Base-by-base conservation (phyloP, 2,329 filamentous ascomycete species). In the Nigrograna mackinnonii region DNA sequence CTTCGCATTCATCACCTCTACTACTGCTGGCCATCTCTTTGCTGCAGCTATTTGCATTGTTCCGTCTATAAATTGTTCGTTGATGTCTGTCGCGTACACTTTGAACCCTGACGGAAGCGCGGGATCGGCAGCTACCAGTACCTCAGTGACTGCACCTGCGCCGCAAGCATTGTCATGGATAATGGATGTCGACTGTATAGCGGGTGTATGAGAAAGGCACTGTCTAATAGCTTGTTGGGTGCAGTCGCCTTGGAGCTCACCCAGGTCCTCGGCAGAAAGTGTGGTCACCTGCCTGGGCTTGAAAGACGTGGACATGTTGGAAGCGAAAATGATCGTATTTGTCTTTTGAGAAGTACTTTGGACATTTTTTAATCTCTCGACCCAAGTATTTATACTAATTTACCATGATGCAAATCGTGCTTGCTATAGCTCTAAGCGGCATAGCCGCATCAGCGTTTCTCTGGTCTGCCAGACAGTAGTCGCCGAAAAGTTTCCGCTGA, bases 131-230 rank as follows among this genome's bases (percentile, higher is more conserved):
- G 7, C 21, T 16, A 50, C 12, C 35, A 53, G 44, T 7, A 20
- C 28, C 6, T 37, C 30, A 13, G 44, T 47, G 4, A 51, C 43
- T 28, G 48, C 43, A 17, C 51, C 51, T 7, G 49, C 33, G 13
- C 49, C 49, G 39, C 50, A 53, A 6, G 49, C 51, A 21, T 53
- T 55, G 43, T 55, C 51, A 30, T 46, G 50, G 37, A 55, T 28
- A 38, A 48, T 32, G 28, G 44, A 45, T 12, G 24, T 22, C 26
- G 43, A 26, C 4, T 37, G 46, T 19, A 54, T 37, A 7, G 46
- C 35, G 16, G 51, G 49, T 17, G 41, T 32, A 18, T 47, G 28
- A 20, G 9, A 17, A 21, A 46, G 28, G 12, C 24, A 18, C n/a
- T 33, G n/a, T 7, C 20, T 34, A 19, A 36, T 30, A 18, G 32